Percentiles rank a stretch among this genome's conserved stretches.
Conservation (phyloP, 2,329 filamentous ascomycete genomes). For the Beauveria rudraprayagi region DNA sequence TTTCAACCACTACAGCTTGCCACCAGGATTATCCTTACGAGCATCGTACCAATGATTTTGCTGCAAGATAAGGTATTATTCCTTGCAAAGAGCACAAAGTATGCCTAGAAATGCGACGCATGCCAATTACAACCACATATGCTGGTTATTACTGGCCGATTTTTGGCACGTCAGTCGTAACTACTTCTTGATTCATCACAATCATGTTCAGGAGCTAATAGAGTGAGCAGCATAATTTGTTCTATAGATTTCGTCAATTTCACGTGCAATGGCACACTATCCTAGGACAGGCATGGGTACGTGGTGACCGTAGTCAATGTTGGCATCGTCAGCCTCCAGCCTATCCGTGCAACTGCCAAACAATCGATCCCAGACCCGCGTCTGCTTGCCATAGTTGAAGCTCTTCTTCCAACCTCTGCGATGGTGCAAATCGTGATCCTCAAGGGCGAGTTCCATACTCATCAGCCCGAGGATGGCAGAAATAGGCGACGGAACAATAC, state of each 20-base stretch:
- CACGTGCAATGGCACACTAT: neutral
- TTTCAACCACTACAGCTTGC: too few species aligned
- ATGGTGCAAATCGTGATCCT: constrained; percentile 35
- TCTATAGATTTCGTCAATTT: neutral
- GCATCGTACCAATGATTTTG: too few species aligned
- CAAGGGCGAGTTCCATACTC: constrained; percentile 29
- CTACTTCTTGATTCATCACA: too few species aligned
- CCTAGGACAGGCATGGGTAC: neutral
- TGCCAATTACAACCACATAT: too few species aligned
- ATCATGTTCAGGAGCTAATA: too few species aligned
- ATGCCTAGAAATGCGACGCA: too few species aligned
- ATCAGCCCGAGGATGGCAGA: constrained; percentile 25
- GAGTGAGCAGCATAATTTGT: neutral
- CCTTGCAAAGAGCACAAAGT: too few species aligned
- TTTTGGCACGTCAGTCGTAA: too few species aligned
- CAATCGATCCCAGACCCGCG: constrained; percentile 3
- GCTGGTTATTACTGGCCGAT: too few species aligned
- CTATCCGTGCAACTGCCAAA: neutral
- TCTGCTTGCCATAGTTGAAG: constrained; percentile 4
- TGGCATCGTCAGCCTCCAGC: neutral
- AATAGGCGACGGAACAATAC: constrained; percentile 25
- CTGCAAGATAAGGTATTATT: too few species aligned
- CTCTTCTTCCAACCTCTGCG: constrained; percentile 25
- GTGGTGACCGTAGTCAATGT: neutral
- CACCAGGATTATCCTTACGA: too few species aligned